Evolutionary conservation across 306 rosid species (phyloP).

Genomic region (Vicia faba): DNA sequence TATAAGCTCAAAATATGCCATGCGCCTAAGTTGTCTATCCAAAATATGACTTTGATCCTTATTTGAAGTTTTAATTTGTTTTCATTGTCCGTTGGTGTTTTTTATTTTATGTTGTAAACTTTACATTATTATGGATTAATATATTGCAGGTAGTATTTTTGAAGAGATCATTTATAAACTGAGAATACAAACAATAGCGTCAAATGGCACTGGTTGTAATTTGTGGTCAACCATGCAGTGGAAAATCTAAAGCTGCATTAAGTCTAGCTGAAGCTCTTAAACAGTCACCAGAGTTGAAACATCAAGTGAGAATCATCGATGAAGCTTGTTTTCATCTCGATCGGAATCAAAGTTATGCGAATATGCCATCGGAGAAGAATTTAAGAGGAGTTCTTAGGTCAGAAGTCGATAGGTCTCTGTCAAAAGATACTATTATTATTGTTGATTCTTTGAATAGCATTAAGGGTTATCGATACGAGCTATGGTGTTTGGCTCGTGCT

Average conservation of each 20-base stretch:
- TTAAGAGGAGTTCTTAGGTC: constrained; percentile 88
- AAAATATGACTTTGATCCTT: no score
- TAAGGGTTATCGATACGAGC: constrained; percentile 89
- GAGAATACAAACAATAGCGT: no score
- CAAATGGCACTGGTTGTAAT: constrained; percentile 90
- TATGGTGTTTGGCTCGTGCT: constrained; percentile 97
- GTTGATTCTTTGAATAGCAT: constrained; percentile 88
- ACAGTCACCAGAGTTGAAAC: constrained; percentile 63
- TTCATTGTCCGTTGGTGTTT: no score
- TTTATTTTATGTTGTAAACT: no score
- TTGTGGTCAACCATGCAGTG: constrained; percentile 94
- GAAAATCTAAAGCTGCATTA: constrained; percentile 66
- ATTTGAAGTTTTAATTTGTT: no score
- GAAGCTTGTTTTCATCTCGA: constrained; percentile 81
- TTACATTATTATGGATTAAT: no score
- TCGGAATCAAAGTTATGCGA: constrained; percentile 80
- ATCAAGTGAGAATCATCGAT: constrained; percentile 62
- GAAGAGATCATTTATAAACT: no score
- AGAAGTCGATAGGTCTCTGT: constrained; percentile 84
- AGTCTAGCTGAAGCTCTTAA: constrained; percentile 66
- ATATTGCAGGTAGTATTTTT: no score
- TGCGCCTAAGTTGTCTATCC: no score
- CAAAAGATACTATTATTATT: constrained; percentile 67
- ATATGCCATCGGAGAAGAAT: constrained; percentile 90
- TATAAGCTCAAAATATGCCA: no score